Evolutionary conservation across 805 yeast genomes (phyloP).

Genomic region (Yarrowia sp.): DNA sequence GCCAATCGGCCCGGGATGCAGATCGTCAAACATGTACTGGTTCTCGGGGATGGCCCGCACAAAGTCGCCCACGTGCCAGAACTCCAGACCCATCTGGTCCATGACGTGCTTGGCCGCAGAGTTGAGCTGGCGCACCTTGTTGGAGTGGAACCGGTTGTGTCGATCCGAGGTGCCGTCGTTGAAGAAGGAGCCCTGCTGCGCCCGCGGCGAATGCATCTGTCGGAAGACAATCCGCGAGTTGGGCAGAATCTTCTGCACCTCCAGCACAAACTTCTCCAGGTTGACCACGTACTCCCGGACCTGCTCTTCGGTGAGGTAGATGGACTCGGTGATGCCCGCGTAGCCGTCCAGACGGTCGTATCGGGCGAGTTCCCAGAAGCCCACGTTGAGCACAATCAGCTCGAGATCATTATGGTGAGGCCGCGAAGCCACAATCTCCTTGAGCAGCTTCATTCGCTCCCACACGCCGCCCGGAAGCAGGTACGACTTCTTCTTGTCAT

Average conservation of each 20-base stretch:
- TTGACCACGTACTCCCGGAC: constrained; percentile 21
- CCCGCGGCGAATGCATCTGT: constrained; percentile 28
- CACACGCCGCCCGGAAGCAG: constrained; percentile 20
- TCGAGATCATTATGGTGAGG: constrained; percentile 26
- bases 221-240: constrained; percentile 24
- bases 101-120: constrained; percentile 19
- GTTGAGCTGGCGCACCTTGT: constrained; percentile 27
- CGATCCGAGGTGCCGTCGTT: constrained; percentile 21
- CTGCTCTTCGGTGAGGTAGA: constrained; percentile 24
- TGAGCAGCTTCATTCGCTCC: constrained; percentile 16
- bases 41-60: constrained; percentile 26
- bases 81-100: constrained; percentile 22
- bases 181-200: constrained; percentile 25
- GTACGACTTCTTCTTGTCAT: constrained; percentile 27
- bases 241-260: constrained; percentile 16
- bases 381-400: constrained; percentile 23
- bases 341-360: constrained; percentile 23
- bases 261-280: constrained; percentile 4
- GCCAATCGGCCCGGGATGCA: constrained; percentile 25
- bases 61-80: constrained; percentile 27
- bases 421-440: neutral
- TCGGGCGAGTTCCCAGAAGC: constrained; percentile 28
- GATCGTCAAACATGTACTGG: constrained; percentile 28
- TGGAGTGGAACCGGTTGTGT: constrained; percentile 27
- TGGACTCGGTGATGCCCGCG: constrained; percentile 9